Conservation (phyloP, 2,329 filamentous ascomycete species). For the Thielaviopsis punctulata region DNA sequence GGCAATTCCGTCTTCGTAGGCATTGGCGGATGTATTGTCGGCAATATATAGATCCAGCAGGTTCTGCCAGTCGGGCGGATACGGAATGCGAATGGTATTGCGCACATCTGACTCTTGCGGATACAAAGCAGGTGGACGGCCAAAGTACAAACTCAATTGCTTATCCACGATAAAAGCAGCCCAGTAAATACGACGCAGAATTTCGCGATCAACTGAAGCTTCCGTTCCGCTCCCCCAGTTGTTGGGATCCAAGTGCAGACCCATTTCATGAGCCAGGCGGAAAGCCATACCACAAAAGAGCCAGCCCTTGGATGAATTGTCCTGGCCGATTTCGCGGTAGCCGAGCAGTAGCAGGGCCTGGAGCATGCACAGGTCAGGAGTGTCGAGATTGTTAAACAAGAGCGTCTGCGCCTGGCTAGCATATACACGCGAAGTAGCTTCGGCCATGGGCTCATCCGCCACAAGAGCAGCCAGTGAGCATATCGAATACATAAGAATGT, state of each 20-base stretch:
- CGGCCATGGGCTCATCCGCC: conserved; percentile 21
- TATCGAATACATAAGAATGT: conserved; percentile 29
- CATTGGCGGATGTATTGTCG: conserved; percentile 25
- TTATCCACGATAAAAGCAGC: conserved; percentile 32
- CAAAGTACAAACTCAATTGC: conserved; percentile 33
- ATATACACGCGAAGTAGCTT: conserved; percentile 25
- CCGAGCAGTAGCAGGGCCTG: conserved; percentile 28
- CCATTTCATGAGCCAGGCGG: conserved; percentile 33
- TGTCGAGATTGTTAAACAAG: conserved; percentile 27
- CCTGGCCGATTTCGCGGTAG: conserved; percentile 30
- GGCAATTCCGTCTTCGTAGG: conserved; percentile 28
- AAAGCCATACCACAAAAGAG: conserved; percentile 35
- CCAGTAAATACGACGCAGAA: conserved; percentile 32
- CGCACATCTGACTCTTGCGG: conserved; percentile 32
- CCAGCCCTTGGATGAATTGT: conserved; percentile 32
- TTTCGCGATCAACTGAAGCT: conserved; percentile 26
- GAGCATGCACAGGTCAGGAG: conserved; percentile 29
- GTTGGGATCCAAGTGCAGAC: conserved; percentile 31
- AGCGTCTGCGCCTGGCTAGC: conserved; percentile 27
- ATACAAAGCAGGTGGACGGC: conserved; percentile 31
- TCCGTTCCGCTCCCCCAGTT: conserved; percentile 29
- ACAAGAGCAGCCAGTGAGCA: conserved; percentile 32
- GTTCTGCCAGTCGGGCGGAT: conserved; percentile 30
- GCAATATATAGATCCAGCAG: conserved; percentile 31
- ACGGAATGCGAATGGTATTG: conserved; percentile 30